These are phyloP conservation scores for Botrytis tulipae DNA, from an alignment of 2,329 filamentous ascomycete genomes.

Conservation along the genomic window DNA sequence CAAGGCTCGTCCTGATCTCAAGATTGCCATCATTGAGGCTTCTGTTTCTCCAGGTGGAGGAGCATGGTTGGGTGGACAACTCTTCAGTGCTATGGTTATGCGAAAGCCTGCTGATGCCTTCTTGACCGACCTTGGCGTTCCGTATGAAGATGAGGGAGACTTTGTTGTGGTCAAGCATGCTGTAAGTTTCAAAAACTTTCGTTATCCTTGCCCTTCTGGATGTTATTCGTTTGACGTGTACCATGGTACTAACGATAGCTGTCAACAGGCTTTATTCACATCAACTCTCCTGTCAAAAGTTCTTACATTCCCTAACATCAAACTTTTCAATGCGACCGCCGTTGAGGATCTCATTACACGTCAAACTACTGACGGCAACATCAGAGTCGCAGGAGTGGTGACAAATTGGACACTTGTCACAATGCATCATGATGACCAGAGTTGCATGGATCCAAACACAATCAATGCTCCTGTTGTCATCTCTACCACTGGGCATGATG, in stretches of 20 bases:
- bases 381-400: slow-evolving; percentile 84
- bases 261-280: slow-evolving; percentile 69
- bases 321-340: slow-evolving; percentile 92
- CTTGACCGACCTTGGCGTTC: slow-evolving; percentile 75
- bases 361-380: slow-evolving; percentile 48
- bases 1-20: slow-evolving; percentile 80
- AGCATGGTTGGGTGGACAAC: slow-evolving; percentile 89
- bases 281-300: slow-evolving; percentile 83
- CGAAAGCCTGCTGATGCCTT: slow-evolving; percentile 88
- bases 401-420: slow-evolving; percentile 94
- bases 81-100: slow-evolving; percentile 95
- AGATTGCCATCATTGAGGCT: slow-evolving; percentile 88
- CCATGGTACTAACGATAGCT: neutral
- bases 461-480: slow-evolving; percentile 90
- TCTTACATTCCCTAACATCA: slow-evolving; percentile 81
- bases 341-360: slow-evolving; percentile 93
- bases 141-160: slow-evolving; percentile 83
- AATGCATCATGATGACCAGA: slow-evolving; percentile 85
- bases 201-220: neutral
- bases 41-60: slow-evolving; percentile 84
- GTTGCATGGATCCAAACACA: slow-evolving; percentile 96
- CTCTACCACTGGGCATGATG: slow-evolving; percentile 88
- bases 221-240: neutral
- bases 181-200: slow-evolving; percentile 28
- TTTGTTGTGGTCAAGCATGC: slow-evolving; percentile 94